phyloP scores from a whole-genome alignment of 1,139 yeast species.

The Kluyveromyces sp. region DNA sequence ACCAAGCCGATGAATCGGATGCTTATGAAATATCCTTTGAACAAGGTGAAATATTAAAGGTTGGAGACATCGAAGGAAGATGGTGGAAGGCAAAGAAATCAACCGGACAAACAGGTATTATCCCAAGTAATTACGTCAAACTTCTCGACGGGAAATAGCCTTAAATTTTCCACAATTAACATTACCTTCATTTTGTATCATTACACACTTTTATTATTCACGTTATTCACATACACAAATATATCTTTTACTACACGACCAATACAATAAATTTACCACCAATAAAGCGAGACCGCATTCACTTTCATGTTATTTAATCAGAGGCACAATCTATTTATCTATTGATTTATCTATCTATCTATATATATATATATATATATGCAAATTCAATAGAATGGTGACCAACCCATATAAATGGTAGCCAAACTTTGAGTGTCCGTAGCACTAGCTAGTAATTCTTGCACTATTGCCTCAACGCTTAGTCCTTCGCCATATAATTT shows the following conservation, averaged over 20 bases:
- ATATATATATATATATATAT: too few relatives aligned
- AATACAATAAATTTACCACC: too few relatives aligned
- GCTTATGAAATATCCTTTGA: slow-evolving; percentile 85
- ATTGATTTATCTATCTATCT: too few relatives aligned
- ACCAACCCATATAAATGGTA: slow-evolving; percentile 79
- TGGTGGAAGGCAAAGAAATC: slow-evolving; percentile 98
- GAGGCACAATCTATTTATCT: too few relatives aligned
- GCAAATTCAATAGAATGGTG: slow-evolving; percentile 33
- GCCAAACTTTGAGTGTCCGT: slow-evolving; percentile 61
- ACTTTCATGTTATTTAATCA: too few relatives aligned
- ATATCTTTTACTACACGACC: too few relatives aligned
- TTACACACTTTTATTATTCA: not conserved
- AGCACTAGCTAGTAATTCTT: slow-evolving; percentile 76
- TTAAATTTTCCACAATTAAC: not conserved
- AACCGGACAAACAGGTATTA: slow-evolving; percentile 90
- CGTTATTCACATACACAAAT: too few relatives aligned
- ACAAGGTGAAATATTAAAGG: slow-evolving; percentile 85
- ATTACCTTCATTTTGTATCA: not conserved
- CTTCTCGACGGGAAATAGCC: slow-evolving; percentile 35
- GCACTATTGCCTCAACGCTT: slow-evolving; percentile 76
- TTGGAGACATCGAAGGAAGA: slow-evolving; percentile 88
- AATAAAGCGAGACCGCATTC: too few relatives aligned
- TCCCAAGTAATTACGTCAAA: slow-evolving; percentile 91
- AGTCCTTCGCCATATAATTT: slow-evolving; percentile 62
- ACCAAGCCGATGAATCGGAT: slow-evolving; percentile 91